Evolutionary conservation across 768 basidiomycete species (phyloP).

Genomic region (Pisolithus microcarpus): DNA sequence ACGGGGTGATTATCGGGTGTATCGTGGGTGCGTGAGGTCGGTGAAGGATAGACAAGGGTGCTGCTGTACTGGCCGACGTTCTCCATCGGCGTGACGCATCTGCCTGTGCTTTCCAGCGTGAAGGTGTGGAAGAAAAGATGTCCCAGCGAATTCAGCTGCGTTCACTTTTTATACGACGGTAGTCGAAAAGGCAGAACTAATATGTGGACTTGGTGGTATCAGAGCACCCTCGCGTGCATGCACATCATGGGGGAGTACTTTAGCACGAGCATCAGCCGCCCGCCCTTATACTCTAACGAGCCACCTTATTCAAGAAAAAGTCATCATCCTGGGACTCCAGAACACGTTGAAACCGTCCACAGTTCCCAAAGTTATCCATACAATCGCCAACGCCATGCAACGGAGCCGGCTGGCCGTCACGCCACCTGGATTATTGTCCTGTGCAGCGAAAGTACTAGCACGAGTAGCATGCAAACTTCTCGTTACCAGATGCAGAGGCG

Average conservation of each 20-base stretch:
- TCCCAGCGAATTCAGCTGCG: slow-evolving; percentile 19
- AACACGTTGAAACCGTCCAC: slow-evolving; percentile 18
- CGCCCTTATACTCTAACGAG: slow-evolving; percentile 5
- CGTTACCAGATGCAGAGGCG: background rate
- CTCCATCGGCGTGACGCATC: slow-evolving; percentile 33
- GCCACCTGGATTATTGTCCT: slow-evolving; percentile 1
- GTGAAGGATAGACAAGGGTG: slow-evolving; percentile 26
- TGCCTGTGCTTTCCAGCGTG: slow-evolving; percentile 19
- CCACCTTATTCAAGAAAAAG: slow-evolving; percentile 1
- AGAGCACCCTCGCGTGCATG: slow-evolving; percentile 1
- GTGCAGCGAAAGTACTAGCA: slow-evolving; percentile 1
- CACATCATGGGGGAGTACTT: background rate
- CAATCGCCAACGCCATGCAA: slow-evolving; percentile 7
- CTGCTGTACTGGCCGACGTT: slow-evolving; percentile 29
- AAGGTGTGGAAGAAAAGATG: slow-evolving; percentile 24
- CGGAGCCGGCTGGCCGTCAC: slow-evolving; percentile 12
- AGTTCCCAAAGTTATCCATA: slow-evolving; percentile 8
- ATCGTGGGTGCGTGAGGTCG: slow-evolving; percentile 16
- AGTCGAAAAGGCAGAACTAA: slow-evolving; percentile 3
- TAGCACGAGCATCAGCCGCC: slow-evolving; percentile 9
- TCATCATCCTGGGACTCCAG: slow-evolving; percentile 1
- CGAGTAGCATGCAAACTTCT: background rate
- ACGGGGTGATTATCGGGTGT: slow-evolving; percentile 20
- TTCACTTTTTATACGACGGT: slow-evolving; percentile 25
- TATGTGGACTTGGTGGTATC: slow-evolving; percentile 6